phyloP scores from a whole-genome alignment of 2,329 filamentous ascomycete species.

The Thielaviopsis punctulata region DNA sequence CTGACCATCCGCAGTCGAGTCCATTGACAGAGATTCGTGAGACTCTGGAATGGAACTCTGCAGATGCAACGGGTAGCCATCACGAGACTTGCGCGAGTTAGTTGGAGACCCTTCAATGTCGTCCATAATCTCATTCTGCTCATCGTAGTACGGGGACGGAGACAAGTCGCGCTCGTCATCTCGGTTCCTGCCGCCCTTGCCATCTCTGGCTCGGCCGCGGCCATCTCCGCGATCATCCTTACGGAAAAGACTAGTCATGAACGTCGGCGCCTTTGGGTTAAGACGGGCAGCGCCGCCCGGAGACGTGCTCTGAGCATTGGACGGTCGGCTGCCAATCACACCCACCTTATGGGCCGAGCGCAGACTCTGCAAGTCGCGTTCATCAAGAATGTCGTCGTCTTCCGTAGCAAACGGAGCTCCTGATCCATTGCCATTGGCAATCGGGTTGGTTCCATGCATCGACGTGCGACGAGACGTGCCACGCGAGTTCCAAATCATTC shows the following conservation, averaged over 20 bases:
- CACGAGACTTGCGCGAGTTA: slow-evolving; percentile 37
- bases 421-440: slow-evolving; percentile 16
- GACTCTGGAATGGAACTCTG: slow-evolving; percentile 42
- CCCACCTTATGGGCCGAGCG: slow-evolving; percentile 37
- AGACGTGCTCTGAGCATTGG: slow-evolving; percentile 21
- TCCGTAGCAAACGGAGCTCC: slow-evolving; percentile 28
- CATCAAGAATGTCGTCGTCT: slow-evolving; percentile 46
- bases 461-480: slow-evolving; percentile 69
- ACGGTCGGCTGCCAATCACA: slow-evolving; percentile 64
- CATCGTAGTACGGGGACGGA: not conserved
- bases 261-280: slow-evolving; percentile 80
- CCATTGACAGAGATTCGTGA: slow-evolving; percentile 38
- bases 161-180: not conserved
- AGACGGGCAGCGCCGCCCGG: slow-evolving; percentile 43
- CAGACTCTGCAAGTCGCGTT: slow-evolving; percentile 35
- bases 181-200: slow-evolving; percentile 20
- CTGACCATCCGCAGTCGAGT: slow-evolving; percentile 27
- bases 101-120: slow-evolving; percentile 29
- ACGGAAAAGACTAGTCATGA: slow-evolving; percentile 55
- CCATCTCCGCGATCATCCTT: slow-evolving; percentile 18
- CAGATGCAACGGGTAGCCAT: slow-evolving; percentile 39
- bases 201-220: slow-evolving; percentile 18
- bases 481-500: slow-evolving; percentile 36
- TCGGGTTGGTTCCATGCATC: slow-evolving; percentile 56
- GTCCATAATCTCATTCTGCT: slow-evolving; percentile 13